Evolutionary conservation across 352 stramenopile species (phyloP), one percentile per base, ranked within the genome.

Genomic region (Phytophthora ohioensis): DNA sequence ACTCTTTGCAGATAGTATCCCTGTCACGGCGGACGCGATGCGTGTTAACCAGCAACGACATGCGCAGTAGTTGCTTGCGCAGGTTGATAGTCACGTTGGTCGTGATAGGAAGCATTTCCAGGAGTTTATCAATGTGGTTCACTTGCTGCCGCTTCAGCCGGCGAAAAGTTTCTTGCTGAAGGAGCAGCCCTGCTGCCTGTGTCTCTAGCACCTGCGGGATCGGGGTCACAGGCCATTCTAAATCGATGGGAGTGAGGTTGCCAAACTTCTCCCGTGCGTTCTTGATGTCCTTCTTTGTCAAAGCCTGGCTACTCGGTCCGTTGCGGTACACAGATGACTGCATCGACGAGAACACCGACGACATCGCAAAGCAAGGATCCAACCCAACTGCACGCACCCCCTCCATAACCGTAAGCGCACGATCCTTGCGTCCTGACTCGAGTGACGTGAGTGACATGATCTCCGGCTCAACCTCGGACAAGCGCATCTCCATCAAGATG

Each of bases 71-170:
- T 70, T 95, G 88, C 67, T 95, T 95, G 51, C 86, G 81, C 65
- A 95, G 64, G 57, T 95, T 95, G 38, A 95, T 83, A 32, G 88
- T 95, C 83, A 95, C 91, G 63, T 95, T 95, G 61, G 88, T 87
- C 8, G 86, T 94, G 69, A 95, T 95, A 21, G 88, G 88, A 66
- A 95, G 76, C 88, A 95, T 91, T 66, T 92, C 79, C 64, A 95
- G 48, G 8, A 94, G 71, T 36, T 85, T 84, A 49, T 95, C 88
- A 43, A 95, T 93, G 63, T 88, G 85, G 38, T 93, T 87, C 64
- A 95, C 88, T 65, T 92, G 88, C 57, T 83, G 78, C 17, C 85
- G 79, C 62, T 93, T 94, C n/a, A 95, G 71, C 5, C 88, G 85
- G n/a, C 84, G 85, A 73, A 95, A 95, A 12, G 84, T 93, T 71